Evolutionary conservation across 2,329 filamentous ascomycete species (phyloP).

Genomic region (Pyrenochaeta sp.): DNA sequence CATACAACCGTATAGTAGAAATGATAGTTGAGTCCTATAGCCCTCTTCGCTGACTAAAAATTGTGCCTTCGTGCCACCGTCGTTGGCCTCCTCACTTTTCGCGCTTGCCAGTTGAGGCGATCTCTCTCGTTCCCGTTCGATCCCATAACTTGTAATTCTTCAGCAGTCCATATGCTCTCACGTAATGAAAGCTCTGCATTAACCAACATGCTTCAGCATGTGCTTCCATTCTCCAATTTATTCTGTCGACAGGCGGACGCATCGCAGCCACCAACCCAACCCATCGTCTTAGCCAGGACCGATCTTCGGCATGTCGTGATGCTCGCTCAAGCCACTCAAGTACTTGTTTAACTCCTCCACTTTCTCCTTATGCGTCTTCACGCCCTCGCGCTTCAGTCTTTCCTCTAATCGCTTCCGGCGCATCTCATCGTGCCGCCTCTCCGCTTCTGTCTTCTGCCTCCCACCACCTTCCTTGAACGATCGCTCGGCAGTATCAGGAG

Average conservation of each 20-base stretch:
- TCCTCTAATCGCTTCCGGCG: conserved; percentile 84
- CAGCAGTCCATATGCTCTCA: background rate
- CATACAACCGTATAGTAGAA: too few species aligned
- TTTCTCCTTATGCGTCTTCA: conserved; percentile 96
- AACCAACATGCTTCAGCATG: background rate
- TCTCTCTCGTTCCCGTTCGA: too few species aligned
- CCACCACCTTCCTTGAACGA: conserved; percentile 38
- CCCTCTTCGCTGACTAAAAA: too few species aligned
- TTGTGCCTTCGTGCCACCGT: too few species aligned
- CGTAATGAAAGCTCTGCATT: background rate
- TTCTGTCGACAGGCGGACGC: background rate
- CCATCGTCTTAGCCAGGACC: conserved; percentile 61
- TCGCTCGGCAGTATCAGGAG: conserved; percentile 42
- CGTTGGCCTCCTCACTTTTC: too few species aligned
- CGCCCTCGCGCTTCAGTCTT: conserved; percentile 80
- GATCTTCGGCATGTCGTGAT: conserved; percentile 85
- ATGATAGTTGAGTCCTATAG: too few species aligned
- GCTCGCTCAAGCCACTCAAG: conserved; percentile 88
- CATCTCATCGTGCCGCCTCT: conserved; percentile 81
- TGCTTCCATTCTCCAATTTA: background rate
- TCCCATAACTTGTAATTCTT: background rate
- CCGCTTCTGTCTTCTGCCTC: conserved; percentile 79
- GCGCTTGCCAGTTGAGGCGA: too few species aligned
- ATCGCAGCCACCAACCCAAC: background rate
- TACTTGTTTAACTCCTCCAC: conserved; percentile 97